Percentiles rank a stretch among this genome's conserved stretches.
Conservation (phyloP, 345 rosid species). For the Adansonia digitata region DNA sequence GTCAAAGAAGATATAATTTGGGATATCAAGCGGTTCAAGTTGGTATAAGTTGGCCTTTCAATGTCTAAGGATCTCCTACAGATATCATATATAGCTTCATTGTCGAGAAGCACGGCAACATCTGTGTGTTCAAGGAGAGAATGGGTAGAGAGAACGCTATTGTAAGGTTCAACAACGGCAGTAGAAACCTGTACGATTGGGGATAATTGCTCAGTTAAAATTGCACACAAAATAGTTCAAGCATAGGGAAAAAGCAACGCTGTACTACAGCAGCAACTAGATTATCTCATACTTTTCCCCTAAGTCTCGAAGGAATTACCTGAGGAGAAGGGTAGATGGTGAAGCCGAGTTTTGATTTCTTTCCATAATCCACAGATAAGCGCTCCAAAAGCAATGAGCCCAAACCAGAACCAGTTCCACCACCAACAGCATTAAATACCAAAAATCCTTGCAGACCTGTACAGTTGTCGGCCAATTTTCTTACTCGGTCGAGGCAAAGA, state of each 20-base stretch:
- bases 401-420: slow-evolving; percentile 84
- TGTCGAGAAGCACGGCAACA: slow-evolving; percentile 71
- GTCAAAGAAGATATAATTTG: slow-evolving; percentile 74
- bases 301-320: slow-evolving; percentile 29
- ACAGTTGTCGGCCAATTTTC: slow-evolving; percentile 81
- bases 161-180: slow-evolving; percentile 82
- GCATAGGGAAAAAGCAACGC: not conserved
- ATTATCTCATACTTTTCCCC: not conserved
- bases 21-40: slow-evolving; percentile 73
- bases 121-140: slow-evolving; percentile 83
- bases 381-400: slow-evolving; percentile 78
- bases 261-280: not conserved
- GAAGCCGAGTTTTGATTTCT: slow-evolving; percentile 85
- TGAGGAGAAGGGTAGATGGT: slow-evolving; percentile 80
- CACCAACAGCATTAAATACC: slow-evolving; percentile 72
- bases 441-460: slow-evolving; percentile 87
- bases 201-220: not conserved
- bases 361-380: slow-evolving; percentile 82
- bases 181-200: slow-evolving; percentile 62
- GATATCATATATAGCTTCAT: slow-evolving; percentile 82
- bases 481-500: slow-evolving; percentile 70
- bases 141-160: slow-evolving; percentile 77
- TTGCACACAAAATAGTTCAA: not conserved
- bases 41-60: slow-evolving; percentile 70
- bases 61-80: slow-evolving; percentile 74